Evolutionary conservation across 345 rosid species (phyloP).

Genomic region (Ceriops decandra): DNA sequence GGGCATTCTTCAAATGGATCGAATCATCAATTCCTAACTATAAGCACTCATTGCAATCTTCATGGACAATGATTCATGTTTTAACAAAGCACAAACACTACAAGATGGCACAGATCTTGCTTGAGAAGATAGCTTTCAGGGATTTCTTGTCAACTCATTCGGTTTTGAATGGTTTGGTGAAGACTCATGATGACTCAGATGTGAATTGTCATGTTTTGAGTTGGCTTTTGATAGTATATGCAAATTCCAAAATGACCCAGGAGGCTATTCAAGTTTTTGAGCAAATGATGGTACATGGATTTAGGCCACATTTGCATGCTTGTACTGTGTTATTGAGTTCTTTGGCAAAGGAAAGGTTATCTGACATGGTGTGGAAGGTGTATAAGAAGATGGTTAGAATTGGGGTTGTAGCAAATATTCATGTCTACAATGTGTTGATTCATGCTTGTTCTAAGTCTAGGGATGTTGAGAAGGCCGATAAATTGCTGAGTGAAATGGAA

Average conservation of each 20-base stretch:
- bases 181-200: constrained; percentile 51
- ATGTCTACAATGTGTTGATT: constrained; percentile 76
- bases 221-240: constrained; percentile 71
- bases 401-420: constrained; percentile 68
- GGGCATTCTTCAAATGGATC: constrained; percentile 56
- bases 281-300: constrained; percentile 46
- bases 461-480: constrained; percentile 65
- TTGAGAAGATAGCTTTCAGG: constrained; percentile 60
- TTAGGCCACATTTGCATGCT: constrained; percentile 78
- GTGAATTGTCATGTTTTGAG: constrained; percentile 72
- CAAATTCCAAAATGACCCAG: constrained; percentile 54
- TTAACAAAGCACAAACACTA: constrained; percentile 61
- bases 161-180: constrained; percentile 57
- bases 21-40: constrained; percentile 43
- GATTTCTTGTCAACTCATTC: constrained; percentile 72
- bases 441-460: constrained; percentile 87
- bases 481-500: constrained; percentile 75
- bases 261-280: constrained; percentile 78
- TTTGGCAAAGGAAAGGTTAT: constrained; percentile 62
- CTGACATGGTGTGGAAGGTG: constrained; percentile 69
- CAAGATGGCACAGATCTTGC: constrained; percentile 72
- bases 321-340: constrained; percentile 77
- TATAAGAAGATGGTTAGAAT: constrained; percentile 73
- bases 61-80: constrained; percentile 78
- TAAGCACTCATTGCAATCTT: constrained; percentile 59